Base-by-base conservation (phyloP, 306 rosid genomes). In the Gastrolobium bilobum region DNA sequence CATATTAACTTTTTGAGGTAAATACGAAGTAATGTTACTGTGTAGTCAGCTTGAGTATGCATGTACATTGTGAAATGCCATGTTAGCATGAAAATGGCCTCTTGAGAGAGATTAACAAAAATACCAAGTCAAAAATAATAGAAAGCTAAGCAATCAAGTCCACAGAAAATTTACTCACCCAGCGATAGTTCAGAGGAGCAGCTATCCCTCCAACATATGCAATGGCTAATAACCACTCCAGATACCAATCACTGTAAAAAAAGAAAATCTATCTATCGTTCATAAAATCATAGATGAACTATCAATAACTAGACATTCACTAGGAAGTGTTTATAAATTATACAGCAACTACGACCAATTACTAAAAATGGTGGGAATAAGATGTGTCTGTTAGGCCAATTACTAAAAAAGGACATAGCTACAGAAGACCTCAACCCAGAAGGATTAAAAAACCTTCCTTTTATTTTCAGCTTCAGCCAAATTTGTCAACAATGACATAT, bases 191-290 rank as follows among this genome's bases (percentile, higher is more conserved):
- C 3, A 95, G 76, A 79, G 93, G 99, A 81, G 98, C 93, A 61
- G 86, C 87, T 78, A 95, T 84, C 15, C 88, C 97, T 67, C 99
- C 99, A 69, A 90, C 88, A 78, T 87, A 91, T 52, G 99, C 96
- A 84, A 90, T 83, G 39, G 99, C 99, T 67, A 92, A 88, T 63
- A 95, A 84, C 98, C 97, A 95, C 85, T 90, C 93, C 81, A 91
- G 86, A 79, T 95, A 90, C 86, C 80, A 79, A 76, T 91, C 99
- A 82, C 98, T 95, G 83, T 30, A 52, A 70, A 43, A 29, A 71
- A 11, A 38, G 40, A 3, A 56, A 26, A 82, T 20, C 4, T 0
- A 43, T 67, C 57, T 7, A 53, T 7, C 54, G 40, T 66, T 53
- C 26, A 35, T 6, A 51, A 60, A 46, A 46, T 3, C 34, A 33